phyloP scores from a whole-genome alignment of 306 rosid genomes.

The barrel medic (Medicago truncatula) region MtrunA17r5.0-ANR NC_053044.1:47344501-47345000 shows the following conservation, averaged over 20 bases:
- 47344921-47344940: not conserved
- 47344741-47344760: conserved; percentile 64
- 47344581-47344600: conserved; percentile 23
- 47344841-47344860: conserved; percentile 10
- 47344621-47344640: conserved; percentile 1
- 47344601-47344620: not conserved
- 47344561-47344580: conserved; percentile 10
- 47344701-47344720: conserved; percentile 69
- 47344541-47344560: not conserved
- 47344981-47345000: not conserved
- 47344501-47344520: conserved; percentile 61
- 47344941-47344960: conserved; percentile 8
- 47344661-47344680: conserved; percentile 18
- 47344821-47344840: not conserved
- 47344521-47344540: not conserved
- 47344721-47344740: conserved; percentile 73
- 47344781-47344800: conserved; percentile 25
- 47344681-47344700: conserved; percentile 12
- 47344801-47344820: conserved; percentile 40
- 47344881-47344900: not conserved
- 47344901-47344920: not conserved
- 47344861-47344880: conserved; percentile 2
- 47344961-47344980: not conserved
- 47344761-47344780: conserved; percentile 67
- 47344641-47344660: not conserved